Percentiles rank a stretch among this genome's conserved stretches.
These are phyloP conservation scores for Heimioporus retisporus DNA, from an alignment of 1,284 basidiomycete genomes.

Conservation along the genomic window DNA sequence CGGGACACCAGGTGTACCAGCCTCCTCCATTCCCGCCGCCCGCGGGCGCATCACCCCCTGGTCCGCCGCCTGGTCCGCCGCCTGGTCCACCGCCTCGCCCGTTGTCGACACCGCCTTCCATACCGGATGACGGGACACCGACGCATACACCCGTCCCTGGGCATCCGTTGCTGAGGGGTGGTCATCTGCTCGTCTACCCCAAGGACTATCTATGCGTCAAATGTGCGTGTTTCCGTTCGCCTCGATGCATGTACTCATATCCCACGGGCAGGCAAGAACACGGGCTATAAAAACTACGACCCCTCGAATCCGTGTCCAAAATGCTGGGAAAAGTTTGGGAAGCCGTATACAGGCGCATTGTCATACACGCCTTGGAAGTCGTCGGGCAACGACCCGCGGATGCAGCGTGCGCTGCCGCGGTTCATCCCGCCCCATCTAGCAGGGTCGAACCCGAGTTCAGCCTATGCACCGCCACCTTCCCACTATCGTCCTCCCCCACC, in stretches of 20 bases:
- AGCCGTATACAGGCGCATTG: conserved; percentile 67
- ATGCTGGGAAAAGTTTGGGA: conserved; percentile 77
- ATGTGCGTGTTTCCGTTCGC: conserved; percentile 54
- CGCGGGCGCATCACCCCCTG: neutral
- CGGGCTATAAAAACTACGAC: conserved; percentile 76
- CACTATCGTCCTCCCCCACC: conserved; percentile 35
- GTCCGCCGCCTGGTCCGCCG: conserved; percentile 9
- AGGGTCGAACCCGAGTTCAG: too few relatives aligned
- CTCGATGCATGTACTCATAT: conserved; percentile 2
- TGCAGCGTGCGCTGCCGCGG: conserved; percentile 43
- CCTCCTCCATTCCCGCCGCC: too few relatives aligned
- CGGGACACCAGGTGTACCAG: too few relatives aligned
- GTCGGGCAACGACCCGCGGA: conserved; percentile 30
- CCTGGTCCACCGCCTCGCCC: conserved; percentile 30
- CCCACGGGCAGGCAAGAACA: conserved; percentile 65
- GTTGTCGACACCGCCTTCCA: conserved; percentile 13
- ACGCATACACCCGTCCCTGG: conserved; percentile 72
- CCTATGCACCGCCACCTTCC: conserved; percentile 31
- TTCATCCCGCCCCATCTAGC: conserved; percentile 33
- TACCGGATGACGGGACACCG: conserved; percentile 63
- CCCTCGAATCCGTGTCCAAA: conserved; percentile 72
- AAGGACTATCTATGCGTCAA: conserved; percentile 67
- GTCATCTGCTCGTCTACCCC: conserved; percentile 75
- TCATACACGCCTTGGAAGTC: conserved; percentile 61
- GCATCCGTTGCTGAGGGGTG: conserved; percentile 68